These are phyloP conservation scores for Puccinia hordei DNA, from an alignment of 1,284 basidiomycete species.

Conservation along the genomic window DNA sequence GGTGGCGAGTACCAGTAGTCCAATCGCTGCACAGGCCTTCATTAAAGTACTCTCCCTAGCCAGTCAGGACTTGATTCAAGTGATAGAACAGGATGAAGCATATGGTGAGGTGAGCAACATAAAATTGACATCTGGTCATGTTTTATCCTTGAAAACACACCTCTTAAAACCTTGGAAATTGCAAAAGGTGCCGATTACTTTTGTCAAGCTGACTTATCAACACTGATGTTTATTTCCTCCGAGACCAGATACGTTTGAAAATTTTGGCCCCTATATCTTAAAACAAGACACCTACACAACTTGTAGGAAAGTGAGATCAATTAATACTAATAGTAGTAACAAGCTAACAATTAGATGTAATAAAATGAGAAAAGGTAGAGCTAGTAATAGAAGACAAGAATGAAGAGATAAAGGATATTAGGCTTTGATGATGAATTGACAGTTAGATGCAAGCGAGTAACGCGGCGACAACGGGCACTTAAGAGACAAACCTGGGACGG, in stretches of 20 bases:
- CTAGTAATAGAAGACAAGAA: too few relatives aligned
- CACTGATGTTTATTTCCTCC: not conserved
- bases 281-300: not conserved
- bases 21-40: conserved; percentile 47
- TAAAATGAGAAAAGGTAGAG: too few relatives aligned
- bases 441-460: too few relatives aligned
- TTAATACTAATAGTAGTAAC: not conserved
- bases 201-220: not conserved
- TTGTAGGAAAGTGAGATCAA: not conserved
- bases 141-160: not conserved
- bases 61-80: conserved; percentile 19
- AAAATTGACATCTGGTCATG: not conserved
- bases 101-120: conserved; percentile 48
- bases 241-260: conserved; percentile 10
- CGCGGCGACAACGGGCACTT: too few relatives aligned
- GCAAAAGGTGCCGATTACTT: not conserved
- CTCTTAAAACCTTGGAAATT: not conserved
- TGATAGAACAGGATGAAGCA: conserved; percentile 50
- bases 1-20: conserved; percentile 39
- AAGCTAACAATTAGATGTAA: too few relatives aligned
- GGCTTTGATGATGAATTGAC: too few relatives aligned
- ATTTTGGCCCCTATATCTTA: not conserved
- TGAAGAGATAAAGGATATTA: too few relatives aligned
- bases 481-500: too few relatives aligned
- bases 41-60: conserved; percentile 47